Evolutionary conservation across 345 rosid species (phyloP).

Genomic region (Murraya paniculata): DNA sequence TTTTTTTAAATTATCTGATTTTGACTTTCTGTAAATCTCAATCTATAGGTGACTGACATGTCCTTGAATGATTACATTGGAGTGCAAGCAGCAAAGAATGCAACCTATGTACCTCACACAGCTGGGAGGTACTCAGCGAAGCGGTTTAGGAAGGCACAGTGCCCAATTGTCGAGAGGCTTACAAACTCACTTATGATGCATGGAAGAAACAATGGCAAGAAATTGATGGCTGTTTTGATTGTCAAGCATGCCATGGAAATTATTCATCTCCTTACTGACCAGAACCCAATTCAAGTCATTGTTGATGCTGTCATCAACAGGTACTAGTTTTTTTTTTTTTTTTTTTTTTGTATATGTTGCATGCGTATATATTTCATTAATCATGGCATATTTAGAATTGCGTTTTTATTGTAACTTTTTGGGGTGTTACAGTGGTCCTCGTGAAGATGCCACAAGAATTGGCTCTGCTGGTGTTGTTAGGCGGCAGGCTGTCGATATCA

Average conservation of each 20-base stretch:
- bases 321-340: too few relatives aligned
- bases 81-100: conserved; percentile 65
- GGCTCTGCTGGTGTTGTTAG: conserved; percentile 99
- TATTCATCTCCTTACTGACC: conserved; percentile 73
- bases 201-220: conserved; percentile 89
- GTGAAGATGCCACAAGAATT: conserved; percentile 94
- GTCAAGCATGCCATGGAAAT: conserved; percentile 93
- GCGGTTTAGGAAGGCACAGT: conserved; percentile 92
- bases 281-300: conserved; percentile 87
- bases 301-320: conserved; percentile 91
- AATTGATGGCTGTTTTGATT: conserved; percentile 82
- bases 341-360: too few relatives aligned
- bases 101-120: conserved; percentile 88
- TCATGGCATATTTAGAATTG: too few relatives aligned
- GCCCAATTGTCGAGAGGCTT: conserved; percentile 94
- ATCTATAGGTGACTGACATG: conserved; percentile 58
- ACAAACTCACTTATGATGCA: conserved; percentile 97
- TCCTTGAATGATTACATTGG: conserved; percentile 76
- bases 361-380: too few relatives aligned
- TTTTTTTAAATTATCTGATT: background rate
- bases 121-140: conserved; percentile 92
- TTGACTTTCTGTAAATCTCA: background rate
- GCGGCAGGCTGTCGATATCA: conserved; percentile 96
- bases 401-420: too few relatives aligned
- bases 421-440: conserved; percentile 86